Base-by-base conservation (phyloP, 306 rosid genomes). In the Dicorynia guianensis region DNA sequence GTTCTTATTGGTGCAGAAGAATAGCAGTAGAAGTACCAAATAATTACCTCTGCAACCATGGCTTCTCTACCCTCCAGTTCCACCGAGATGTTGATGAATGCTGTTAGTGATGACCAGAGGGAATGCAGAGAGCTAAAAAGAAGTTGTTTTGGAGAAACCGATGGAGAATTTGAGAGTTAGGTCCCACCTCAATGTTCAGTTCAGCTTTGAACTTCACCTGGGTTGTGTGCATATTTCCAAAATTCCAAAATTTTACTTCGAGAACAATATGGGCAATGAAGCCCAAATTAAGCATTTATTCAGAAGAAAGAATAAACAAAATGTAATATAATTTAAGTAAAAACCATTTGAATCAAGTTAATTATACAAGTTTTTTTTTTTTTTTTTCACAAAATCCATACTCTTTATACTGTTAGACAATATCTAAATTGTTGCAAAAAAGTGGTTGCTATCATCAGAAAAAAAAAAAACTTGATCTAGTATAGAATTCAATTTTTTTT, bases 21-120 rank as follows among this genome's bases (percentile, higher is more conserved):
- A 68, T 14, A 18, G 7, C 9, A 79, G 69, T 36, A 46, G 2
- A 82, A 73, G 57, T 12, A 52, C 11, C 19, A 42, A 77, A 76
- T 19, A 50, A 18, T 68, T 86, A 92, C 97, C 91, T 88, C 87
- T 40, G 83, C 61, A 74, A 74, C 78, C 93, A 88, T 81, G 85
- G 89, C 67, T 47, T 38, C 63, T 61, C 78, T 76, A 36, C 70
- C 58, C 42, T 67, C 62, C 30, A 25, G 30, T 25, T 25, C 30
- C 63, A 47, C 62, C 10, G 66, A 72, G 85, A 71, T 75, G 77
- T 48, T 69, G 83, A 74, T 75, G 79, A 30, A 60, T 38, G 64
- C 20, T 47, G 69, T 19, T 63, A 85, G 71, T 81, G 86, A 80
- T 69, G 82, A 73, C 64, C 75, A 76, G 35, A 59, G 84, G 66